Evolutionary conservation across 208 protist genomes (phyloP).

Genomic region (Acanthamoeba castellanii): DNA sequence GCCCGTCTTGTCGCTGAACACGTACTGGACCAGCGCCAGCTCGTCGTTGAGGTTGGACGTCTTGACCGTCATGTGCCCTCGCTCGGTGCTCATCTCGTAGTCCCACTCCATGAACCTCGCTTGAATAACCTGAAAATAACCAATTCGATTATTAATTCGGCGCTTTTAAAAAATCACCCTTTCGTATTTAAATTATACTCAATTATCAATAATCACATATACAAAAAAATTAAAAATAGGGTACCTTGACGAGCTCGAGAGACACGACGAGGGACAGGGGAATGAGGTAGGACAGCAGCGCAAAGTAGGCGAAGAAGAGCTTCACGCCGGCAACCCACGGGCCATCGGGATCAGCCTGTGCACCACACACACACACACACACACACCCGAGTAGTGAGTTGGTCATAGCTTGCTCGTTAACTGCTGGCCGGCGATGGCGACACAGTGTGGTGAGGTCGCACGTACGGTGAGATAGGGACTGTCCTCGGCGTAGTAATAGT

Average conservation of each 20-base stretch:
- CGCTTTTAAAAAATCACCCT: too few species aligned
- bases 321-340: slow-evolving; percentile 71
- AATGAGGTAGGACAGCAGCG: slow-evolving; percentile 81
- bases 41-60: slow-evolving; percentile 86
- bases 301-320: slow-evolving; percentile 83
- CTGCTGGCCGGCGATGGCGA: neutral
- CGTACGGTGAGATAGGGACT: neutral
- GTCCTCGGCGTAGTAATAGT: neutral
- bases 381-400: neutral
- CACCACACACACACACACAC: neutral
- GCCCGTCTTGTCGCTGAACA: slow-evolving; percentile 89
- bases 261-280: slow-evolving; percentile 87
- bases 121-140: slow-evolving; percentile 47
- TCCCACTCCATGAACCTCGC: slow-evolving; percentile 85
- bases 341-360: slow-evolving; percentile 20
- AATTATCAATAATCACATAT: neutral
- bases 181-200: slow-evolving; percentile 61
- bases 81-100: slow-evolving; percentile 69
- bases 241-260: slow-evolving; percentile 84
- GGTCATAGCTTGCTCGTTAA: too few species aligned
- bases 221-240: neutral
- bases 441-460: too few species aligned
- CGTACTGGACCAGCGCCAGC: slow-evolving; percentile 79
- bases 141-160: too few species aligned
- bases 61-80: slow-evolving; percentile 75